Percentiles rank a stretch among this genome's conserved stretches.
Conservation (phyloP, 176 grass and related monocot genomes). For the Melocanna baccifera region DNA sequence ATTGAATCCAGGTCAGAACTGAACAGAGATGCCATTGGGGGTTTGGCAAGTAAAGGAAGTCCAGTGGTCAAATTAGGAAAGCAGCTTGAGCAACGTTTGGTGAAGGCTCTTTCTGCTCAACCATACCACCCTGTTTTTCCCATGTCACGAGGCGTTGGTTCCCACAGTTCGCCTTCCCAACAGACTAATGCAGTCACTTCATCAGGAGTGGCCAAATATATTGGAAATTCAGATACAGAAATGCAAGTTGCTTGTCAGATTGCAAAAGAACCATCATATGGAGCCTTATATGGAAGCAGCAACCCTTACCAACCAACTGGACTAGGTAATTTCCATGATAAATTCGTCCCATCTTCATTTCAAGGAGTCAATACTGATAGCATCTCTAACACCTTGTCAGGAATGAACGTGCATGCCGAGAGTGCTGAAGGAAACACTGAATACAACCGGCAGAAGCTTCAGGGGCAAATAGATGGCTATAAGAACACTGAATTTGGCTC, state of each 20-base stretch:
- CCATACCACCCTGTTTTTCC: constrained; percentile 1
- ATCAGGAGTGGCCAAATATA: neutral
- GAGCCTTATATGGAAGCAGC: neutral
- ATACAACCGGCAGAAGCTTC: neutral
- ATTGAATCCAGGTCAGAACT: neutral
- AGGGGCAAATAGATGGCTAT: neutral
- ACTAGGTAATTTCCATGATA: neutral
- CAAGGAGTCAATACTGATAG: neutral
- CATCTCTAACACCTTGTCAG: neutral
- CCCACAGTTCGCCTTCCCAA: neutral
- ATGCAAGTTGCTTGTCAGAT: neutral
- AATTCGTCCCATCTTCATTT: neutral
- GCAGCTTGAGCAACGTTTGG: neutral
- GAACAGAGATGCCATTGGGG: neutral
- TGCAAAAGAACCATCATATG: neutral
- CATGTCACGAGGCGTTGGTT: neutral
- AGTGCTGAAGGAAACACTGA: neutral
- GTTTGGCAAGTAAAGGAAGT: neutral
- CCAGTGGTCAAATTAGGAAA: neutral
- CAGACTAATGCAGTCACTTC: neutral
- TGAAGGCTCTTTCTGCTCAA: neutral
- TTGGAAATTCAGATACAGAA: neutral
- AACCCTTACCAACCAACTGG: neutral
- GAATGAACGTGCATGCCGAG: neutral
- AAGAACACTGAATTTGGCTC: neutral